Evolutionary conservation across 106 monocot species (phyloP).

Genomic region (Acorus gramineus): DNA sequence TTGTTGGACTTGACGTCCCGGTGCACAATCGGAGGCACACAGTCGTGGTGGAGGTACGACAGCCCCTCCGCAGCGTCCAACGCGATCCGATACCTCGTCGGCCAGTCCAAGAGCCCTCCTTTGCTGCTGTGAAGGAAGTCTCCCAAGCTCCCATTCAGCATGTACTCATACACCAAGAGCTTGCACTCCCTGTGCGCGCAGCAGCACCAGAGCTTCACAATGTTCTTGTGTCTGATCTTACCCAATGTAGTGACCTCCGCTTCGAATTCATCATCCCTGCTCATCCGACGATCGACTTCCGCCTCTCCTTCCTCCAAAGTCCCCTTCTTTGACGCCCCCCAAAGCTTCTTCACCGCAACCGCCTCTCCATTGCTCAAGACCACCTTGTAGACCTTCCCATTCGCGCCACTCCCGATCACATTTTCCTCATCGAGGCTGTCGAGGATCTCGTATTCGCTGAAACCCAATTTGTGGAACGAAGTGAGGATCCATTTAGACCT

Average conservation of each 20-base stretch:
- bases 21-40: conserved; percentile 47
- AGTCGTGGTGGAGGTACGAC: conserved; percentile 50
- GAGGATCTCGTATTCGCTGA: conserved; percentile 48
- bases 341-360: conserved; percentile 37
- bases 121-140: conserved; percentile 31
- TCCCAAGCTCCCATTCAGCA: conserved; percentile 36
- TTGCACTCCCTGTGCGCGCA: conserved; percentile 27
- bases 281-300: no score
- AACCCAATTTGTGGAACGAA: conserved; percentile 61
- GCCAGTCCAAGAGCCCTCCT: conserved; percentile 37
- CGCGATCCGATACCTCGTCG: conserved; percentile 33
- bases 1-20: conserved; percentile 56
- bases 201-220: conserved; percentile 35
- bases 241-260: conserved; percentile 33
- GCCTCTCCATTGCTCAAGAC: conserved; percentile 18
- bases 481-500: conserved; percentile 48
- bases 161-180: conserved; percentile 36
- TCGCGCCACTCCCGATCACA: conserved; percentile 28
- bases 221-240: conserved; percentile 41
- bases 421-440: conserved; percentile 45
- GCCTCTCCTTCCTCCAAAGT: background rate
- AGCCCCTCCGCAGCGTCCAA: conserved; percentile 43
- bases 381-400: conserved; percentile 31
- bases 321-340: conserved; percentile 5
- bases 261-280: conserved; percentile 10